These are phyloP conservation scores for Persicaria maculosa DNA, from an alignment of 148 eudicot species.

Conservation along the genomic window DNA sequence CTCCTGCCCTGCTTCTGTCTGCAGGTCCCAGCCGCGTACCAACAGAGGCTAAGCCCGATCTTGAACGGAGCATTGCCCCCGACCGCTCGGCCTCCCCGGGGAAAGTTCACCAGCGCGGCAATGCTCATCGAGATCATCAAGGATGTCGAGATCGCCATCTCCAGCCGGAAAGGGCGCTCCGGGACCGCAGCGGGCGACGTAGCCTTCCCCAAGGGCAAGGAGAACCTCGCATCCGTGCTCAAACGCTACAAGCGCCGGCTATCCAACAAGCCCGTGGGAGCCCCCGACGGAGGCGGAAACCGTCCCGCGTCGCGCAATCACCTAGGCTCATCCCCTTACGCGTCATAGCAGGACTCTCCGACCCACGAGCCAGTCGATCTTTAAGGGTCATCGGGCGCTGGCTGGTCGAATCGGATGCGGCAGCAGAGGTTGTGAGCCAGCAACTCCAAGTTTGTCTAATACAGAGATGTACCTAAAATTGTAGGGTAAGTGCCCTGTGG, in stretches of 20 bases:
- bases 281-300: constrained; percentile 19
- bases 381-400: background rate
- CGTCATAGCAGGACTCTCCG: constrained; percentile 20
- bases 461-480: constrained; percentile 5
- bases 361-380: background rate
- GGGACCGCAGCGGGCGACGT: constrained; percentile 99
- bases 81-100: constrained; percentile 43
- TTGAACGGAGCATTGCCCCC: constrained; percentile 63
- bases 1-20: constrained; percentile 80
- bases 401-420: background rate
- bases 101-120: constrained; percentile 65
- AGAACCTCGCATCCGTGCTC: constrained; percentile 90
- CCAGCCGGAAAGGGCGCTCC: constrained; percentile 76
- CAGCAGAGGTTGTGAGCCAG: background rate
- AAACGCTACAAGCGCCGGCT: constrained; percentile 89
- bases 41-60: constrained; percentile 48
- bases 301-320: constrained; percentile 32
- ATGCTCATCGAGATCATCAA: constrained; percentile 68
- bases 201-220: constrained; percentile 96
- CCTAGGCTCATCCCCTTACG: constrained; percentile 20
- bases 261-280: constrained; percentile 48
- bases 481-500: background rate
- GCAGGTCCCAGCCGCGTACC: constrained; percentile 51
- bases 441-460: background rate
- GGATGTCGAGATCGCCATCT: constrained; percentile 77